A percentile compares a stretch with the other conserved stretches of the same genome.
Evolutionary conservation across 129 eudicot species (phyloP).

Genomic region (Rutidosis leptorrhynchoides): DNA sequence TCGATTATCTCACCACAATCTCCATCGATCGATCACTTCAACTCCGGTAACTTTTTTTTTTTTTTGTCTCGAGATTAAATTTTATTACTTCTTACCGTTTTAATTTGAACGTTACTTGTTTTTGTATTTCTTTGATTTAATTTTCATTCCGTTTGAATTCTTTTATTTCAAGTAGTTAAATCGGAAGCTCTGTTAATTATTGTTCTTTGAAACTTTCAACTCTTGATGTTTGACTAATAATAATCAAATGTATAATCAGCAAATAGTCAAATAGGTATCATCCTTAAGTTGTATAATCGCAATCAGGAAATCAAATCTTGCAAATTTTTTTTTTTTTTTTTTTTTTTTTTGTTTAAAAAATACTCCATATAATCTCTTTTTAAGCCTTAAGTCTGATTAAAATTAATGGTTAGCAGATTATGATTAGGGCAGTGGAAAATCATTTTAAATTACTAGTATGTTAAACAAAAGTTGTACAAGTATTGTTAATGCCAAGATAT

Average conservation of each 20-base stretch:
- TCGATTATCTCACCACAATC: not conserved
- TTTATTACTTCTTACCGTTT: not conserved
- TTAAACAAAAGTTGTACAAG: too few species aligned
- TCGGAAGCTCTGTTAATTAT: conserved; percentile 5
- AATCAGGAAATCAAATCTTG: not conserved
- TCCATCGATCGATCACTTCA: conserved; percentile 17
- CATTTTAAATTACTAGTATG: too few species aligned
- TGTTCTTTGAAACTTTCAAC: not conserved
- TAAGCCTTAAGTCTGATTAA: conserved; percentile 3
- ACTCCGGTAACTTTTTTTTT: conserved; percentile 2
- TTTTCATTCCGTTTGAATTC: not conserved
- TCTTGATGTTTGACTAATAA: conserved; percentile 18
- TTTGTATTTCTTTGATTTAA: conserved; percentile 22
- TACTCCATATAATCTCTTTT: not conserved
- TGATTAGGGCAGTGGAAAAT: too few species aligned
- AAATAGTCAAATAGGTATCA: too few species aligned
- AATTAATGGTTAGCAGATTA: too few species aligned
- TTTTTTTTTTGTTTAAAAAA: too few species aligned
- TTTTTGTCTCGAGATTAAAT: not conserved
- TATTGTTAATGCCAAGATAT: too few species aligned
- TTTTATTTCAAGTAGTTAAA: not conserved
- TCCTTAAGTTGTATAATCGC: not conserved
- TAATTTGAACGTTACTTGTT: not conserved
- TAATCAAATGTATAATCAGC: not conserved
- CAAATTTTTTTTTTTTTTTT: conserved; percentile 6